Conservation (phyloP, 1,139 yeast genomes). For the Pichia sp. region DNA sequence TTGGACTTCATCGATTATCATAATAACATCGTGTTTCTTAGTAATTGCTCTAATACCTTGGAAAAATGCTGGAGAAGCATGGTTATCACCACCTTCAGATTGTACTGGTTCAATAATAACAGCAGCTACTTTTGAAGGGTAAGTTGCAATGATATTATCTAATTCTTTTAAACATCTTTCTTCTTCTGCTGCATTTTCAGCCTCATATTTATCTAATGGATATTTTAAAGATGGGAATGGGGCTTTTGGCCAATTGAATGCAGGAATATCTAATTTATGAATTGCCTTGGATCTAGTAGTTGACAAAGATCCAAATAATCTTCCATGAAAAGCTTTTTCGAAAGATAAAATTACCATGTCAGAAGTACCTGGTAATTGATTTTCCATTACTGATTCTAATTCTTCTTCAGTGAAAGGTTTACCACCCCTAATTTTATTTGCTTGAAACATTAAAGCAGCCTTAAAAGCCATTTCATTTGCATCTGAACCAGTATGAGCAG, state of each 20-base stretch:
- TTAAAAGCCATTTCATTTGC: conserved; percentile 75
- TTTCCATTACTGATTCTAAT: conserved; percentile 56
- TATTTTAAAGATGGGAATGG: conserved; percentile 63
- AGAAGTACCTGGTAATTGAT: conserved; percentile 62
- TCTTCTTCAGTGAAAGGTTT: conserved; percentile 52
- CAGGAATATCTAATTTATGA: conserved; percentile 70
- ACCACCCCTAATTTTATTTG: conserved; percentile 50
- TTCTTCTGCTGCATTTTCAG: conserved; percentile 55
- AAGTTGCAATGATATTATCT: conserved; percentile 44
- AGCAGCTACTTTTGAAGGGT: conserved; percentile 58
- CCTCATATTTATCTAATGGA: conserved; percentile 50
- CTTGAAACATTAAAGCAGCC: conserved; percentile 74
- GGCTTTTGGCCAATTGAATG: conserved; percentile 73
- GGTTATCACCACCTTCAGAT: conserved; percentile 86
- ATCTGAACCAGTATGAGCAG: conserved; percentile 67
- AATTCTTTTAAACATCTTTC: conserved; percentile 51
- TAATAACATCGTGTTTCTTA: conserved; percentile 54
- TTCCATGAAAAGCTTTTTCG: conserved; percentile 69
- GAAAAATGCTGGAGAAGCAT: conserved; percentile 67
- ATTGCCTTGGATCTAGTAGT: conserved; percentile 70
- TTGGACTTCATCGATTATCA: conserved; percentile 80
- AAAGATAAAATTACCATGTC: conserved; percentile 63
- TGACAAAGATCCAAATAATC: conserved; percentile 67
- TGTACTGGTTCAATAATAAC: conserved; percentile 73
- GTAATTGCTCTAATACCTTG: conserved; percentile 70